Evolutionary conservation across 495 filamentous ascomycete genomes (phyloP), one percentile per base, ranked within the genome.

Genomic region (Rhypophila decipiens): DNA sequence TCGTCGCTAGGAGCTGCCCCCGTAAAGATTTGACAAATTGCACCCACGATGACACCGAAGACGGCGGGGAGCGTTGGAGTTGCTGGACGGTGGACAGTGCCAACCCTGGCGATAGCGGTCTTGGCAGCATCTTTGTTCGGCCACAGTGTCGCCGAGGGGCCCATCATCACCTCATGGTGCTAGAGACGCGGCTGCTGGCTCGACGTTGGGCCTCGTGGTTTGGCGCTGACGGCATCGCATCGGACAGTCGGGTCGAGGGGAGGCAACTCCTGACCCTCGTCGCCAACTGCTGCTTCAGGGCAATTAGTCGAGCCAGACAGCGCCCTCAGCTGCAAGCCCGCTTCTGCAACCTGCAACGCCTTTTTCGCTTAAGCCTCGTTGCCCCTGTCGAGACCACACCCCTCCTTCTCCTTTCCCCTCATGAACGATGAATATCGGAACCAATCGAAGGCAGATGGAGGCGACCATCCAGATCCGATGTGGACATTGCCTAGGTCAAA

Each of bases 81-180:
- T 42, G 47, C 50, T 52, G 42, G 51, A 22, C 20, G 38, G 47
- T 47, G 56, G 55, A 47, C 46, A 35, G 57, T 58, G 60, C 53
- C 55, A 66, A 51, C 60, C 63, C 57, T 57, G 51, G 51, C 52
- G 36, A 55, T 60, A 60, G 38, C 29, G 34, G 52, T 10, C 56
- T 60, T 60, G 53, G 53, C 57, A 34, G 41, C 41, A 42, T 18
- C 20, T 45, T 55, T 38, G 43, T 40, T 52, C 57, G 52, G 55
- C 52, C 53, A 58, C 44, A 52, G 57, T 63, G 49, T 49, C 55
- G 55, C 63, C 57, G 63, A 63, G 40, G 35, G 42, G 27, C 7
- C 27, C 45, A 56, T 56, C 52, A 58, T 55, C 53, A 38, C 55
- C 45, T 51, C 55, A 56, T 53, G 27, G 39, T 39, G 38, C 42